phyloP scores from a whole-genome alignment of 2,329 filamentous ascomycete genomes.

The Aspergillus japonicus region DNA sequence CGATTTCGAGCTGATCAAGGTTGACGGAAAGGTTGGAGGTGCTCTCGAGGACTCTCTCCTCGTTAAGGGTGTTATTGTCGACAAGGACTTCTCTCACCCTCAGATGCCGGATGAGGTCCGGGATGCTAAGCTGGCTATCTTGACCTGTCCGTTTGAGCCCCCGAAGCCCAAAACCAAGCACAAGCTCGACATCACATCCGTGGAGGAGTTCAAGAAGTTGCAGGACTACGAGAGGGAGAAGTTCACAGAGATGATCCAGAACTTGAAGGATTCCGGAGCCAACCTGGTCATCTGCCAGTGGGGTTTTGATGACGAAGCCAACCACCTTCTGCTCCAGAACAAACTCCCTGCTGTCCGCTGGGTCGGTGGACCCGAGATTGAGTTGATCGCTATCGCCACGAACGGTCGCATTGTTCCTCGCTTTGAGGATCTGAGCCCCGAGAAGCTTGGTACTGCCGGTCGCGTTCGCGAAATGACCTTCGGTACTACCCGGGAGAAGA shows the following conservation, averaged over 20 bases:
- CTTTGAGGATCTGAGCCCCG: conserved; percentile 87
- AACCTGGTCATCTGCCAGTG: conserved; percentile 99
- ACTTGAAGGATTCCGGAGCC: conserved; percentile 95
- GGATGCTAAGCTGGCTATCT: conserved; percentile 94
- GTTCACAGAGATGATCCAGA: conserved; percentile 97
- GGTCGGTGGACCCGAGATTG: conserved; percentile 97
- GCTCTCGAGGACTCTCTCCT: conserved; percentile 88
- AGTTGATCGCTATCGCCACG: conserved; percentile 96
- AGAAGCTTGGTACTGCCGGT: conserved; percentile 88
- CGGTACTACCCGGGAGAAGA: conserved; percentile 97
- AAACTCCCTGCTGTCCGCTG: conserved; percentile 92
- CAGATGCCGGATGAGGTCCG: conserved; percentile 96
- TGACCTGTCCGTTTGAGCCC: conserved; percentile 97
- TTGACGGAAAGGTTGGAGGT: conserved; percentile 96
- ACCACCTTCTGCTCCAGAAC: conserved; percentile 95
- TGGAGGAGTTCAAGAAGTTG: conserved; percentile 97
- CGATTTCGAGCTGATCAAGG: conserved; percentile 98
- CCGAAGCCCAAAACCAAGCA: conserved; percentile 99
- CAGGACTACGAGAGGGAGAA: conserved; percentile 95
- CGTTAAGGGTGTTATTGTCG: conserved; percentile 96
- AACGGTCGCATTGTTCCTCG: conserved; percentile 96
- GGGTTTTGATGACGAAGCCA: conserved; percentile 99
- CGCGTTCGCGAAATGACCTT: conserved; percentile 94
- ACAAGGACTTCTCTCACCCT: conserved; percentile 99
- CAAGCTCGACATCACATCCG: conserved; percentile 93